Evolutionary conservation across 345 rosid genomes (phyloP), one percentile per base, ranked within the genome.

Genomic region (Sonneratia caseolaris): DNA sequence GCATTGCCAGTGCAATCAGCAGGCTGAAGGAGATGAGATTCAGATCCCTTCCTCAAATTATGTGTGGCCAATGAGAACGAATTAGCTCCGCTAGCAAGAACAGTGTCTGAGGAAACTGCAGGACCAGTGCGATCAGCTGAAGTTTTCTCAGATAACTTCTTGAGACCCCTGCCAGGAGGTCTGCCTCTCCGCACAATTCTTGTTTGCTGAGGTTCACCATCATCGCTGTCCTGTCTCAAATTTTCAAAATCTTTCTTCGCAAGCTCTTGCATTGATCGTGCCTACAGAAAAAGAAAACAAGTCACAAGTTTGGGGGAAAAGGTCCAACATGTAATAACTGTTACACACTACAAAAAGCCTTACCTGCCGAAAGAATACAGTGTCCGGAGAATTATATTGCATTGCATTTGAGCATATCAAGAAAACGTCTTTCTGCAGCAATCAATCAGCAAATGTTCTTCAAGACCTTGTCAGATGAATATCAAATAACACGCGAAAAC

Each of bases 301-400:
- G 56, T 32, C 37, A 27, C 16, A 75, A 68, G 70, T 49, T 72
- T 12, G 56, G 64, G 18, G 40, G 13, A 48, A 56, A 72, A 27
- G 1, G 7, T 35, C 36, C 47, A 72, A 74, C 15, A 67, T 19
- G 37, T 43, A 35, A 48, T 27, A 16, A 53, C n/a, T 53, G 19
- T 21, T 68, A 62, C 38, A 43, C 68, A 45, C 57, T 37, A 70
- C 71, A 69, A 72, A 22, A 35, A 70, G 76, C 43, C 84, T 78
- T 73, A 95, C 99, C 98, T 95, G 98, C 72, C 96, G 85, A 72
- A 82, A 88, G 79, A 92, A 95, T 66, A 95, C 80, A 64, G 99
- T 95, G 80, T 92, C 99, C 37, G 99, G 80, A 51, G 99, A 72
- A 87, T 95, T 95, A 75, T 92, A 95, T 78, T 88, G 86, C 99